Evolutionary conservation across 257 asterid genomes (phyloP).

Genomic region (Linderniella brevidens): DNA sequence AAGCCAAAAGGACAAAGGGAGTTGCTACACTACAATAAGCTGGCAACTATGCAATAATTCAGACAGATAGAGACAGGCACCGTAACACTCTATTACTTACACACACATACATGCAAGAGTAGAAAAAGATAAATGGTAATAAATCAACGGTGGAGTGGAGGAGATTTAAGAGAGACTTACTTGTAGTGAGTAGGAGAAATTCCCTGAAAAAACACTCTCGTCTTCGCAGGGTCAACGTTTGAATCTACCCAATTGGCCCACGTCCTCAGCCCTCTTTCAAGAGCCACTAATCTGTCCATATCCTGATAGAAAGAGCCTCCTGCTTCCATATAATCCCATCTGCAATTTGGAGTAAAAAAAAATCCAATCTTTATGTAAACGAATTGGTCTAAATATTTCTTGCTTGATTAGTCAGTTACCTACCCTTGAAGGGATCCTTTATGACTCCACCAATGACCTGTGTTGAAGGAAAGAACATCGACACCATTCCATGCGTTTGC

Average conservation of each 20-base stretch:
- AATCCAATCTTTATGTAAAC: not conserved
- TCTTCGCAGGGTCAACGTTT: constrained; percentile 40
- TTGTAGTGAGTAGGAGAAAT: constrained; percentile 88
- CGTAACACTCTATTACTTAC: not conserved
- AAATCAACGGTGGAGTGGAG: not conserved
- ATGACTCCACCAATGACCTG: constrained; percentile 98
- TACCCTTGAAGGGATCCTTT: constrained; percentile 83
- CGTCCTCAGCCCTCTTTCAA: constrained; percentile 66
- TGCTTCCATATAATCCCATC: constrained; percentile 88
- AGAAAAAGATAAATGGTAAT: not conserved
- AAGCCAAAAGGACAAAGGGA: too few species aligned
- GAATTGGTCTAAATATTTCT: not conserved
- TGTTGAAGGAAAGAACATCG: constrained; percentile 76
- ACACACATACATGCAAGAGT: not conserved
- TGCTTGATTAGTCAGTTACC: not conserved
- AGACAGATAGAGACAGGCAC: constrained; percentile 9
- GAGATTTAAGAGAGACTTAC: constrained; percentile 25
- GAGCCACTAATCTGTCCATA: constrained; percentile 58
- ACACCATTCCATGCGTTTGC: constrained; percentile 68
- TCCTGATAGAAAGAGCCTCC: constrained; percentile 53
- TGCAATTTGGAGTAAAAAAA: constrained; percentile 12
- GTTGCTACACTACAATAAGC: constrained; percentile 12
- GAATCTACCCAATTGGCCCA: constrained; percentile 86
- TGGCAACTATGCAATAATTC: constrained; percentile 20
- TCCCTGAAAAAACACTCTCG: constrained; percentile 65